Evolutionary conservation across 2,329 filamentous ascomycete genomes (phyloP).

Genomic region (Colletotrichum lupini): DNA sequence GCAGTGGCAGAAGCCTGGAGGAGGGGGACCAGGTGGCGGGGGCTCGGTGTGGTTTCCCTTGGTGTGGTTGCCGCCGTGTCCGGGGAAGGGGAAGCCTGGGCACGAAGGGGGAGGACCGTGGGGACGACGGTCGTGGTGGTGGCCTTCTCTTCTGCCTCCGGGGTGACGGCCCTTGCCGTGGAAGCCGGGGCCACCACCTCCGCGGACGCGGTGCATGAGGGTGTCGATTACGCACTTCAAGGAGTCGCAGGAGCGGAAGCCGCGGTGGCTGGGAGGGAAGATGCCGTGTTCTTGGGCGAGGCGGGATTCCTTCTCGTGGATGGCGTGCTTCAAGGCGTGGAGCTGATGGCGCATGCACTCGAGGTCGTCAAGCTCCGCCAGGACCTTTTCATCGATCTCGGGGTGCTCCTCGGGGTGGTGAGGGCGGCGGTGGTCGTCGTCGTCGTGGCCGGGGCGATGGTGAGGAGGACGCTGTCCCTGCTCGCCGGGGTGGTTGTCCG

Average conservation of each 20-base stretch:
- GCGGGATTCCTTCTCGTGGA: conserved; percentile 54
- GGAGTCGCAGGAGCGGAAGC: conserved; percentile 49
- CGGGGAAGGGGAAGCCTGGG: conserved; percentile 37
- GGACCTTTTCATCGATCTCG: conserved; percentile 41
- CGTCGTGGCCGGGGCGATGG: conserved; percentile 2
- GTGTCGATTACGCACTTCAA: conserved; percentile 55
- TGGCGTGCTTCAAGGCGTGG: conserved; percentile 53
- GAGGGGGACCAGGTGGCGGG: conserved; percentile 36
- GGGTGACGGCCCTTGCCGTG: conserved; percentile 7
- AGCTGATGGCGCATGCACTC: conserved; percentile 55
- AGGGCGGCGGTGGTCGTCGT: not conserved
- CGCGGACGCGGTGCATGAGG: conserved; percentile 52
- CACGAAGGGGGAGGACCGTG: conserved; percentile 20
- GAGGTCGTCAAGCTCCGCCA: conserved; percentile 57
- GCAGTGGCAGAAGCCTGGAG: conserved; percentile 44
- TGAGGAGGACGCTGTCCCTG: conserved; percentile 2
- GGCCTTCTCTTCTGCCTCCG: not conserved
- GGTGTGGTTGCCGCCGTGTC: conserved; percentile 39
- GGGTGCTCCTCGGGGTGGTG: conserved; percentile 18
- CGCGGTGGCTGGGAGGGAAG: conserved; percentile 23
- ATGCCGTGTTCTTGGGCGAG: conserved; percentile 49
- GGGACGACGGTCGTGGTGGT: not conserved
- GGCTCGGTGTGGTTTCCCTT: conserved; percentile 40
- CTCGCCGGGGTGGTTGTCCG: conserved; percentile 16
- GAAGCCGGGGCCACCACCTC: conserved; percentile 46